These are phyloP conservation scores for Lophiotrema nucula DNA, from an alignment of 495 filamentous ascomycete species.

Conservation along the genomic window DNA sequence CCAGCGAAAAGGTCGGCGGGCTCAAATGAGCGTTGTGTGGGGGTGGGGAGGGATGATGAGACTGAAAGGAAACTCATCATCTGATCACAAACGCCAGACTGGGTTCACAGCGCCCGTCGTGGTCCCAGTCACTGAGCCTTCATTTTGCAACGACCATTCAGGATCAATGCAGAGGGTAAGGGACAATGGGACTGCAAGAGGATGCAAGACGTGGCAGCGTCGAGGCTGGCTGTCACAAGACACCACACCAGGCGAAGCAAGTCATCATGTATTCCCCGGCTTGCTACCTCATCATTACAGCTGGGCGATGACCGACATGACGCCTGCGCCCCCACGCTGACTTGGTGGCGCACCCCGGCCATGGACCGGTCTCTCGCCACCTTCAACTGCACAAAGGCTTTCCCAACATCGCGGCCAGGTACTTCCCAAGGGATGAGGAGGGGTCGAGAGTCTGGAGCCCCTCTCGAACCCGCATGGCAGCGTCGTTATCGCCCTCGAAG, in stretches of 20 bases:
- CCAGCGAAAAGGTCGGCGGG: conserved; percentile 29
- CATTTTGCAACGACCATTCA: conserved; percentile 1
- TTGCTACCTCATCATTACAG: conserved; percentile 6
- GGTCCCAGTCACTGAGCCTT: conserved; percentile 18
- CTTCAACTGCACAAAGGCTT: background rate
- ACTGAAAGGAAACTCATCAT: conserved; percentile 19
- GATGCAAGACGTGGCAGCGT: conserved; percentile 34
- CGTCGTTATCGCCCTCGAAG: background rate
- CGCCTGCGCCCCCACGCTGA: background rate
- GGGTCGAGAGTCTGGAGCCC: too few species aligned
- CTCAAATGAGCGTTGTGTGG: conserved; percentile 30
- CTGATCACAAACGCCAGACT: conserved; percentile 28
- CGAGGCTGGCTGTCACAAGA: background rate
- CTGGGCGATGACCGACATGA: background rate
- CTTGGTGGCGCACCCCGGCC: background rate
- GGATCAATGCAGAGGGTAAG: conserved; percentile 24
- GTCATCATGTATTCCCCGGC: background rate
- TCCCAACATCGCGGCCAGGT: background rate
- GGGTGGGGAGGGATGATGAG: background rate
- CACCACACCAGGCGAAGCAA: background rate
- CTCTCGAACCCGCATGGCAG: background rate
- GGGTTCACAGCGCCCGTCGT: conserved; percentile 12
- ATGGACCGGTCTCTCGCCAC: background rate
- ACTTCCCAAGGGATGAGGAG: background rate
- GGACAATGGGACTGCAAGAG: conserved; percentile 1